Evolutionary conservation across 768 basidiomycete genomes (phyloP).

Genomic region (Naganishia vishniacii): DNA sequence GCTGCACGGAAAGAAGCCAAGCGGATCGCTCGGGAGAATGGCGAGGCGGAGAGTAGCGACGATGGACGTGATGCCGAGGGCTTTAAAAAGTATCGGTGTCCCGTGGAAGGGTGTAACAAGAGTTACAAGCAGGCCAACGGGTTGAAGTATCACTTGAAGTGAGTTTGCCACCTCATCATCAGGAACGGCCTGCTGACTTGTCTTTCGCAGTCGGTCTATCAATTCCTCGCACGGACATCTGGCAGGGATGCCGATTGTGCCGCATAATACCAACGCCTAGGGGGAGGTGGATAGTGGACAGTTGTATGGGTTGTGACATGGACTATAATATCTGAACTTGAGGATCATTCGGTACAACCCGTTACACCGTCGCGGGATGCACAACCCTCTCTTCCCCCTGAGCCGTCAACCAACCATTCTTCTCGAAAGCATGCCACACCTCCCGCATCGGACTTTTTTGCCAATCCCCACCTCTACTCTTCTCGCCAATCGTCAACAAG

Average conservation of each 20-base stretch:
- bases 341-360: no score
- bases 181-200: neutral
- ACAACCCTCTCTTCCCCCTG: conserved; percentile 24
- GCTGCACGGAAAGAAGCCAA: conserved; percentile 35
- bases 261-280: conserved; percentile 14
- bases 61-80: conserved; percentile 32
- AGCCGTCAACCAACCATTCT: conserved; percentile 23
- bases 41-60: conserved; percentile 26
- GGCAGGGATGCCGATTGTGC: conserved; percentile 19
- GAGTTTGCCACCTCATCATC: neutral
- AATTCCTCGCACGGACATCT: conserved; percentile 43
- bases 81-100: conserved; percentile 45
- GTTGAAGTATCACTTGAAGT: conserved; percentile 44
- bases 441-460: conserved; percentile 11
- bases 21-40: conserved; percentile 33
- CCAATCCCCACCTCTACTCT: neutral
- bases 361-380: no score
- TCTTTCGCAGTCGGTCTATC: conserved; percentile 37
- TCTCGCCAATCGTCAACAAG: conserved; percentile 4
- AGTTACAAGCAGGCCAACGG: conserved; percentile 48
- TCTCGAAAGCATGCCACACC: conserved; percentile 14
- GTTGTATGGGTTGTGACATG: no score
- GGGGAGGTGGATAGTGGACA: no score
- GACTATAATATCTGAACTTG: no score
- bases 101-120: conserved; percentile 47